Evolutionary conservation across 2,329 filamentous ascomycete species (phyloP), one percentile per base, ranked within the genome.

Genomic region (Talaromyces sp.): DNA sequence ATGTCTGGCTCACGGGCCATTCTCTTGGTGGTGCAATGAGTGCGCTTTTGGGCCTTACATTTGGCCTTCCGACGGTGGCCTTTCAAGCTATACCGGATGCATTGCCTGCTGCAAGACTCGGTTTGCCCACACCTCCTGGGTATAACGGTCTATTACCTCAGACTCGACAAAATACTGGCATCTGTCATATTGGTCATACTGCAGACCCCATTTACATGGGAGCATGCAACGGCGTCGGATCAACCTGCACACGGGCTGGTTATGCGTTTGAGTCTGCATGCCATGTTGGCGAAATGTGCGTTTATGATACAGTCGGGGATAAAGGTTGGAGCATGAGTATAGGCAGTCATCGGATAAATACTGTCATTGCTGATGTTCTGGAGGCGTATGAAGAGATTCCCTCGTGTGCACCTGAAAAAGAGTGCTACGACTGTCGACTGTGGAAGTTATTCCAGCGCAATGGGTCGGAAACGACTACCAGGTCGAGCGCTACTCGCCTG

Each of bases 401-500:
- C 0, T 79, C 85, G 67, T 98, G 95, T 76, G 84, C 83, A 60
- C 82, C 84, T 35, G 92, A 93, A 21, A 88, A 92, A 59, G 82
- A 87, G 66, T 98, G 95, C 73, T 86, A 90, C 42, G 95, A 99
- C 74, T 98, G 93, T 71, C 91, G 86, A 63, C 87, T 89, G 62
- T 98, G 95, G 95, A 96, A 96, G 71, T 96, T 92, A 81, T 96
- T 91, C 72, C 89, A 93, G 75, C 96, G 92, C 74, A 97, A 97
- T 73, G 90, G 90, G 31, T 95, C 90, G 1, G 89, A 93, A 66
- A 84, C 82, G 1, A 92, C 23, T 3, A 28, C 88, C 0, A 86
- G n/a, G n/a, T n/a, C n/a, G n/a, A n/a, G n/a, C n/a, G n/a, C n/a
- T n/a, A n/a, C n/a, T n/a, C n/a, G n/a, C n/a, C n/a, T n/a, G n/a